These are phyloP conservation scores for Sarocladium strictum DNA, from an alignment of 2,329 filamentous ascomycete species.

Conservation along the genomic window DNA sequence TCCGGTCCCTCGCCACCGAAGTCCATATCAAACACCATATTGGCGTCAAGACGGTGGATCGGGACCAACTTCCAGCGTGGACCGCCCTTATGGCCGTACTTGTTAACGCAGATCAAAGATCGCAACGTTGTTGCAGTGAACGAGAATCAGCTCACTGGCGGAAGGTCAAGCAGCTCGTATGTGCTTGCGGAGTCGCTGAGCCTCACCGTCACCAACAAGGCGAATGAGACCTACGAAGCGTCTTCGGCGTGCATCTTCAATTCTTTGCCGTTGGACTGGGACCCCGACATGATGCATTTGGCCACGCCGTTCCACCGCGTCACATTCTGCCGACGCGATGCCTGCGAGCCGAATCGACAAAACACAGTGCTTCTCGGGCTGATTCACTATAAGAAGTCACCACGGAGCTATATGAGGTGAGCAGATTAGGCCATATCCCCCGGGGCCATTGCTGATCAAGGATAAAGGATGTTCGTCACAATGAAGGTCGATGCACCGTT, in stretches of 20 bases:
- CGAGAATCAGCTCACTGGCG: neutral
- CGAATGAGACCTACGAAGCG: neutral
- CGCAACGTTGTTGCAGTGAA: neutral
- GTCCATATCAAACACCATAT: neutral
- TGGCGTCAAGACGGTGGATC: neutral
- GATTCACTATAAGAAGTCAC: neutral
- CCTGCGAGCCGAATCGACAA: neutral
- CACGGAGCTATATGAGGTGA: neutral
- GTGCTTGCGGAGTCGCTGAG: neutral
- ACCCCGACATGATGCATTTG: neutral
- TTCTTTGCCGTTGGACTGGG: neutral
- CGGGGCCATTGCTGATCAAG: neutral
- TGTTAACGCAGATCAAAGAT: neutral
- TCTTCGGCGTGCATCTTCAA: neutral
- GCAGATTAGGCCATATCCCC: neutral
- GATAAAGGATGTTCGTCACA: constrained; percentile 2
- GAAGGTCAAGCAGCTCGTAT: neutral
- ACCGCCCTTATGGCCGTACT: neutral
- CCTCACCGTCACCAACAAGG: neutral
- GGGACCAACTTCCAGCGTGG: neutral
- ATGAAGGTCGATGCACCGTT: neutral
- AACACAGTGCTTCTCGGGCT: constrained; percentile 1
- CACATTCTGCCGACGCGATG: neutral
- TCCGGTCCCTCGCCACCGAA: constrained; percentile 9
- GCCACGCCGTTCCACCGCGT: constrained; percentile 1